Evolutionary conservation across 768 basidiomycete genomes (phyloP), one percentile per base, ranked within the genome.

Genomic region (Lentinula edodes): DNA sequence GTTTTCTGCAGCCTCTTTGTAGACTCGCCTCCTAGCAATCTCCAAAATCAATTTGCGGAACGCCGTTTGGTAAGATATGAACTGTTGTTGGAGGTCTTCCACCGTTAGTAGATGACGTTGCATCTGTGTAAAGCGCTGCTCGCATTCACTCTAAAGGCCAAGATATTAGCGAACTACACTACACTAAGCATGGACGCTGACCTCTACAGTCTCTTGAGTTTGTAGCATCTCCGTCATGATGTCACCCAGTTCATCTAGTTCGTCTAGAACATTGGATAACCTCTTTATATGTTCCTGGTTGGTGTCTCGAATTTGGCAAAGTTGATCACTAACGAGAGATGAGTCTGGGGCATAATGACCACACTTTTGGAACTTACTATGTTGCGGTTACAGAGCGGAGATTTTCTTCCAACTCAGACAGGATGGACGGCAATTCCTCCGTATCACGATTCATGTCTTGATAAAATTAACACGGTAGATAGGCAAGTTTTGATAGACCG

Each of bases 361-460:
- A 57, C 12, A 48, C 36, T 38, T 12, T 23, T 5, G 43, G 45
- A 20, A 72, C 87, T 66, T 70, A 92, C 91, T 85, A 79, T 50
- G 81, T 75, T 6, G 70, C 71, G 51, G 86, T 78, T 58, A 92
- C 84, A 6, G 76, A 70, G n/a, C 66, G 65, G 10, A 82, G 76
- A 62, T 79, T 78, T 41, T 83, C 82, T 65, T 92, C 87, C 43
- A 93, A 70, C 64, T 93, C 92, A 2, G 75, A 69, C 74, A 94
- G 84, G 56, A 94, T 91, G 4, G 80, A 75, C 3, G 88, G 88
- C 6, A 94, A 76, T 68, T 92, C 91, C 9, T 88, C 82, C 1
- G 89, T 90, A 69, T 94, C 91, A 43, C 90, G 80, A 65, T 87
- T 84, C 87, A 94, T 92, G 34, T 85, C 92, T 91, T 57, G n/a